Conservation (phyloP, 139 green algal genomes). For the Gonium pectorale region DNA sequence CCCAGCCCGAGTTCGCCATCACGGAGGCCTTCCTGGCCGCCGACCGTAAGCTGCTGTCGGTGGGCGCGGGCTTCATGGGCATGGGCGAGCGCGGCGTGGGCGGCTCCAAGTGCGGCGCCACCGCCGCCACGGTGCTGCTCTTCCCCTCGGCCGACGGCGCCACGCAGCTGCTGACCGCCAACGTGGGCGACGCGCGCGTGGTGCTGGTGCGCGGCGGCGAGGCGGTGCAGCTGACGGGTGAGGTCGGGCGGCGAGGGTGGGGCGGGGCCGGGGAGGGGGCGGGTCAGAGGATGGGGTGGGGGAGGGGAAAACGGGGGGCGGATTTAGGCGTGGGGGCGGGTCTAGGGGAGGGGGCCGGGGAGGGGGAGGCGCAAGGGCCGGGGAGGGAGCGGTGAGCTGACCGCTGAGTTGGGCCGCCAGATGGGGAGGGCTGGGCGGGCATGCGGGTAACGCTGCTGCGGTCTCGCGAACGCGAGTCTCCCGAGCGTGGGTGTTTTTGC, state of each 20-base stretch:
- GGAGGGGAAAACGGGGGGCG: no score
- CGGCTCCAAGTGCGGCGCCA: conserved; percentile 91
- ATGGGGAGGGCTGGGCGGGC: no score
- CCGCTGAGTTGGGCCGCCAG: no score
- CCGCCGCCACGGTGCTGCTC: conserved; percentile 73
- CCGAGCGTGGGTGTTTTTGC: no score
- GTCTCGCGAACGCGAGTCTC: no score
- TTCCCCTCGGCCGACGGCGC: conserved; percentile 35
- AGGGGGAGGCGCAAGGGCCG: no score
- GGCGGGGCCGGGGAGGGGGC: background rate
- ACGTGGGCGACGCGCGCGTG: conserved; percentile 92
- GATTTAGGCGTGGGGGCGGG: no score
- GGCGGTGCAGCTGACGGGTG: conserved; percentile 76
- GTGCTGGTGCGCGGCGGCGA: conserved; percentile 71
- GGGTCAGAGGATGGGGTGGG: no score
- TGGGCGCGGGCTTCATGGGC: conserved; percentile 80
- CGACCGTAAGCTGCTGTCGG: conserved; percentile 68
- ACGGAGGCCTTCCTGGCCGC: conserved; percentile 63
- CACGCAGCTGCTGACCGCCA: conserved; percentile 80
- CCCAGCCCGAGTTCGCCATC: conserved; percentile 59
- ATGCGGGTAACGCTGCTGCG: no score
- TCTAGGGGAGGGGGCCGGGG: no score
- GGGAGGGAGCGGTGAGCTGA: no score
- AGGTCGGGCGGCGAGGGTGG: background rate
- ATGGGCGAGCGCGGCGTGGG: conserved; percentile 89